Evolutionary conservation across 2,329 filamentous ascomycete species (phyloP), one percentile per base, ranked within the genome.

Genomic region (Sclerotinia borealis): DNA sequence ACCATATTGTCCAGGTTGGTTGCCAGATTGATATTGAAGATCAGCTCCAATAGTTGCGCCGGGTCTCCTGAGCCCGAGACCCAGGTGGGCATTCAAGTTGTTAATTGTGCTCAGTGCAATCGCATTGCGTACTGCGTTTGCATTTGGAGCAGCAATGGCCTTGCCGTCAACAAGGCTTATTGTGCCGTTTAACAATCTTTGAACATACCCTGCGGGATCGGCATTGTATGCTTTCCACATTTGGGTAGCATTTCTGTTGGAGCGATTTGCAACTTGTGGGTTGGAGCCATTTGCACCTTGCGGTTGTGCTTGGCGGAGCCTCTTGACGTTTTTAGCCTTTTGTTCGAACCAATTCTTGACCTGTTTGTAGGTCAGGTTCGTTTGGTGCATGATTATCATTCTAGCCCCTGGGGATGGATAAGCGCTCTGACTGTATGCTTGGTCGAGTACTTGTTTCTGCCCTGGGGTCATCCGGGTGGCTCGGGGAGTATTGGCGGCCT

Each of bases 291-390:
- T 11, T 22, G 1, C n/a, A n/a, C n/a, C n/a, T n/a, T n/a, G n/a
- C n/a, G n/a, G n/a, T 19, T 25, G 19, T 10, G 2, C 11, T n/a
- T 19, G 27, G 27, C 27, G 9, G 4, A n/a, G 2, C 22, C 22
- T 43, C 27, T 25, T 56, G 8, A 45, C 4, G 17, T 34, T 17
- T 13, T 45, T 56, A 0, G 54, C 54, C 29, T 56, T 56, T 34
- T 56, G 39, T 25, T 56, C 54, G 39, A 25, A 45, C 54, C 54
- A 56, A 34, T 56, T 45, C 13, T 56, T 56, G 6, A 56, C 2
- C 27, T 56, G 29, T 13, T 39, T 45, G 0, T 56, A 56, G 4
- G 13, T 34, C 9, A 45, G 17, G 2, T 6, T 6, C 7, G 39
- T 56, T 2, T 6, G 1, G 6, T 10, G 3, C 52, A 45, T 45